Conservation (phyloP, 2,329 filamentous ascomycete species). For the Aphanoascus verrucosus region DNA sequence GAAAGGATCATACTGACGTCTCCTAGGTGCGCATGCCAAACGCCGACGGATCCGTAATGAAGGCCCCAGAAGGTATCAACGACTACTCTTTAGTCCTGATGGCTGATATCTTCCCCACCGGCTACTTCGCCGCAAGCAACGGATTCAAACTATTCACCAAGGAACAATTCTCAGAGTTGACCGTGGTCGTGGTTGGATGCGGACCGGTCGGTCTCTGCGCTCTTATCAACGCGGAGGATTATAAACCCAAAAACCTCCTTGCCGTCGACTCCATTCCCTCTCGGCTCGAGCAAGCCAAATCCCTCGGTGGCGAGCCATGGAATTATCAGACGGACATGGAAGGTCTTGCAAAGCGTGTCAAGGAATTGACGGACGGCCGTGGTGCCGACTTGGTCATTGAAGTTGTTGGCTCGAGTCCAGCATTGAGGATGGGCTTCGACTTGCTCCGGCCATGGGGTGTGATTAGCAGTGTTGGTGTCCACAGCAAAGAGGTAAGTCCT, state of each 20-base stretch:
- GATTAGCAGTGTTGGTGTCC: slow-evolving; percentile 65
- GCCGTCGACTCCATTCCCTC: slow-evolving; percentile 69
- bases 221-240: slow-evolving; percentile 63
- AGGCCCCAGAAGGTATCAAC: slow-evolving; percentile 58
- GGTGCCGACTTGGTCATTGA: slow-evolving; percentile 80
- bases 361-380: slow-evolving; percentile 63
- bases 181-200: slow-evolving; percentile 72
- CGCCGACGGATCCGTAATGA: slow-evolving; percentile 70
- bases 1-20: slow-evolving; percentile 15
- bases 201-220: slow-evolving; percentile 80
- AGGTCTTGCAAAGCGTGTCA: slow-evolving; percentile 56
- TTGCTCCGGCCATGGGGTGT: slow-evolving; percentile 60
- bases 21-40: slow-evolving; percentile 58
- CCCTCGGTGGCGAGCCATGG: slow-evolving; percentile 69
- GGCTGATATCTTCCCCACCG: slow-evolving; percentile 82
- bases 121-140: slow-evolving; percentile 72
- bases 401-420: slow-evolving; percentile 60
- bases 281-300: slow-evolving; percentile 60
- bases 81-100: slow-evolving; percentile 71
- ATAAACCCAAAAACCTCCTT: slow-evolving; percentile 62
- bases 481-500: slow-evolving; percentile 54
- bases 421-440: slow-evolving; percentile 60
- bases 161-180: slow-evolving; percentile 53
- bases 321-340: slow-evolving; percentile 62
- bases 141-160: slow-evolving; percentile 55